Evolutionary conservation across 345 rosid genomes (phyloP), one percentile per base, ranked within the genome.

Genomic region (Corymbia maculata): DNA sequence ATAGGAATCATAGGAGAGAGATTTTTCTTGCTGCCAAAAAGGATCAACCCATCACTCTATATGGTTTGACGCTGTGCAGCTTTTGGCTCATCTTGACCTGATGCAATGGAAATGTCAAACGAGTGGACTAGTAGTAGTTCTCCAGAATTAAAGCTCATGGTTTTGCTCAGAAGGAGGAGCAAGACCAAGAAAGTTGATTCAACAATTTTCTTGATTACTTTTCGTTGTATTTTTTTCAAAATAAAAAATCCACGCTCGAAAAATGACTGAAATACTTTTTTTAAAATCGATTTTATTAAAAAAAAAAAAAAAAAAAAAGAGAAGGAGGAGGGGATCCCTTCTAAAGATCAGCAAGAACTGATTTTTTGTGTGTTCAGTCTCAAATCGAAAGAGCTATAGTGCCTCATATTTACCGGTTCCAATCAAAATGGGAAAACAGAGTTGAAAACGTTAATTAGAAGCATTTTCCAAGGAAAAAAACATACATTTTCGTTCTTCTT

Each of bases 101-200:
- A 90, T 93, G 92, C 88, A n/a, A 97, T 97, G 99, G 99, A 97
- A 91, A 93, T 92, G 87, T 86, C 96, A 86, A 94, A 86, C 87
- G 49, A 19, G 26, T 3, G 82, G 47, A 36, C 82, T 19, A 19
- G 82, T 19, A 19, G 82, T 22, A 36, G 26, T 75, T 6, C 49
- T 75, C 82, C 82, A 9, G 82, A 70, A 70, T 70, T 17, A 70
- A 32, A 36, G 47, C 79, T 32, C 9, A 36, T 32, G 22, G 13
- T 36, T 70, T 75, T 75, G 49, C 49, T 36, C 26, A 21, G 8
- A 36, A 75, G 49, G 82, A 36, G 82, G 21, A 36, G 82, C 14
- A 9, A 36, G 47, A 70, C 82, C 47, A 19, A 36, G 49, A 75
- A 75, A 36, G 49, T 44, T 5, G 1, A 36, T 10, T 21, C 14